Evolutionary conservation across 1,284 basidiomycete species (phyloP), one percentile per base, ranked within the genome.

Genomic region (Lignosus rhinocerotis): DNA sequence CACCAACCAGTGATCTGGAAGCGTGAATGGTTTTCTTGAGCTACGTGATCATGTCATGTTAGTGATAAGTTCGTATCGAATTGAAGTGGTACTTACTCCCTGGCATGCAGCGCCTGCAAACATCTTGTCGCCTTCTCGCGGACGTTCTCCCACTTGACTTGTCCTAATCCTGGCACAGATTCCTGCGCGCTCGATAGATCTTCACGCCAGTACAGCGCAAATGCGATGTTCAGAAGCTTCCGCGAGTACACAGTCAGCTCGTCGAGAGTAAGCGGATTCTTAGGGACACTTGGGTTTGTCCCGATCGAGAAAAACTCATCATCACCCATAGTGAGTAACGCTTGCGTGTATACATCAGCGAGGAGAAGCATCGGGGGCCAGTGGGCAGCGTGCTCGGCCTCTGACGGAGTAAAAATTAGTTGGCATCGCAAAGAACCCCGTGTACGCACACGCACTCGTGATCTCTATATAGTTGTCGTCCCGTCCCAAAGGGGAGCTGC

Each of bases 241-340:
- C 83, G 80, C 21, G 86, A 89, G 61, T 92, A 86, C 19, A 76
- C 78, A 60, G 75, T 79, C 56, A 98, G 80, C 69, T 99, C 96
- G 67, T 97, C 94, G 8, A 96, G 73, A 0, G 82, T 81, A 2
- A 99, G 80, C 0, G 93, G 90, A 66, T 95, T 95, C 17, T 85
- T 76, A 0, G 78, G 70, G 1, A 72, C 65, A 21, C 66, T 60
- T 10, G 67, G 60, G 38, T 69, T 66, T 56, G 67, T 61, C 0
- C 66, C 61, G 1, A 74, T 73, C 0, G 86, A 83, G 70, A 96
- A 96, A 75, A 99, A 98, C 72, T 99, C 96, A 72, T 98, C 96
- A 66, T 99, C 97, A 2, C 93, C 93, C 78, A 99, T 92, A 0
- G 95, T 94, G 41, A 95, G 79, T 17, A 99, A 83, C 11, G 88